Percentiles rank a stretch among this genome's conserved stretches.
These are phyloP conservation scores for Fusarium penzigii DNA, from an alignment of 2,329 filamentous ascomycete genomes.

Conservation along the genomic window DNA sequence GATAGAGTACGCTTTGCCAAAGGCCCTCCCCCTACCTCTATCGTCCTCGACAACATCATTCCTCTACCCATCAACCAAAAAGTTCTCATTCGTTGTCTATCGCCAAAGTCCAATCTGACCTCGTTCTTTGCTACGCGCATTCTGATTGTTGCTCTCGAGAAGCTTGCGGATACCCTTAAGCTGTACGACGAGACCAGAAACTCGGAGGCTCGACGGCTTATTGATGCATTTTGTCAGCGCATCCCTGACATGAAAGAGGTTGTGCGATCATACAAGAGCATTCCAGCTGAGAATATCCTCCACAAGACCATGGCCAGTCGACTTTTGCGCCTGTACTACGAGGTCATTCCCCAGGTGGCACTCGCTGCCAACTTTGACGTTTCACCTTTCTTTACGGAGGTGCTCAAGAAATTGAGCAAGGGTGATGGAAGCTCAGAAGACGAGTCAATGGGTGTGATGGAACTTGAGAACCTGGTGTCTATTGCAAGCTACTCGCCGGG, in stretches of 20 bases:
- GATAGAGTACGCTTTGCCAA: constrained; percentile 60
- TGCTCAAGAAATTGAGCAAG: constrained; percentile 63
- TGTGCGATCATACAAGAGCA: constrained; percentile 70
- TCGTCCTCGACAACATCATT: constrained; percentile 83
- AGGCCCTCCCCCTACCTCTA: constrained; percentile 74
- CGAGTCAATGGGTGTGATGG: constrained; percentile 63
- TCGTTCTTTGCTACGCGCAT: constrained; percentile 83
- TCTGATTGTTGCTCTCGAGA: constrained; percentile 75
- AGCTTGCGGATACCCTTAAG: constrained; percentile 65
- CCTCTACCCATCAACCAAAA: constrained; percentile 81
- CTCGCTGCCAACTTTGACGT: constrained; percentile 87
- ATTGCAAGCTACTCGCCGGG: constrained; percentile 79
- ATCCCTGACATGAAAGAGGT: constrained; percentile 83
- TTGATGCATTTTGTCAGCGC: constrained; percentile 74
- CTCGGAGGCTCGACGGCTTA: constrained; percentile 63
- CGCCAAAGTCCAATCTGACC: constrained; percentile 74
- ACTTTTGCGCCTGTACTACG: constrained; percentile 81
- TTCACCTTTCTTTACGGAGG: constrained; percentile 70
- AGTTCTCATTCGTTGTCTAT: constrained; percentile 75
- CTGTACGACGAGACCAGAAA: constrained; percentile 52
- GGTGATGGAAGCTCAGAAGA: constrained; percentile 50
- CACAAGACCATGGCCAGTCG: constrained; percentile 79
- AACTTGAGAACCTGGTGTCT: constrained; percentile 77
- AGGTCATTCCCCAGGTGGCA: constrained; percentile 75
- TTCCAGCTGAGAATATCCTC: constrained; percentile 67